A percentile compares a stretch with the other conserved stretches of the same genome.
Conservation (phyloP, 257 asterid species). For the Solanum lignicaule region DNA sequence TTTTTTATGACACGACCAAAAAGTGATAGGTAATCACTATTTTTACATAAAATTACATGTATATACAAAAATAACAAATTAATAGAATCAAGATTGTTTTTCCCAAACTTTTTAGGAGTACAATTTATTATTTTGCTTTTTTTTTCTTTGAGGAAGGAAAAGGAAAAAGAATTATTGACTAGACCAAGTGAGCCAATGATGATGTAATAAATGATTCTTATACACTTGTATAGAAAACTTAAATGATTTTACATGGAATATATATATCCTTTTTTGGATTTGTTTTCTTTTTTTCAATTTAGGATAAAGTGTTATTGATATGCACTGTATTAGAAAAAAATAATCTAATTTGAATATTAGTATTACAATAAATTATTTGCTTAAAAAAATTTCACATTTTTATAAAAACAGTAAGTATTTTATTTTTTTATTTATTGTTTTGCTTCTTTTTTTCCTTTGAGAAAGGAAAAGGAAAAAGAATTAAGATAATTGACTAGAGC, state of each 20-base stretch:
- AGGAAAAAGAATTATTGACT: conserved; percentile 1
- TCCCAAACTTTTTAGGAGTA: not conserved
- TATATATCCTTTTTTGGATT: not conserved
- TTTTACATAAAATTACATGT: not conserved
- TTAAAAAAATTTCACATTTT: too few relatives aligned
- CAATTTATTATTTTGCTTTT: not conserved
- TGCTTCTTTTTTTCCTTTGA: not conserved
- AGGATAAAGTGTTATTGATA: not conserved
- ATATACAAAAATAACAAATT: not conserved
- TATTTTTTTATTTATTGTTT: not conserved
- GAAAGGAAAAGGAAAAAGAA: not conserved
- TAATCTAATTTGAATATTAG: not conserved
- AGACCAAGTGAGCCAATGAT: conserved; percentile 4
- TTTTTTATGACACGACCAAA: not conserved
- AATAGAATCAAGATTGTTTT: not conserved
- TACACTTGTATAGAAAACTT: not conserved
- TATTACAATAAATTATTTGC: not conserved
- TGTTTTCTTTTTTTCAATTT: not conserved
- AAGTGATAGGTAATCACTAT: not conserved
- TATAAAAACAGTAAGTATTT: too few relatives aligned
- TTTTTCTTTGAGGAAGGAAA: not conserved
- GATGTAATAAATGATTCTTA: conserved; percentile 15
- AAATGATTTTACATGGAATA: not conserved
- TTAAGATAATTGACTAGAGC: conserved; percentile 6
- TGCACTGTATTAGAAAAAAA: too few relatives aligned